Evolutionary conservation across 306 rosid species (phyloP).

Genomic region (Fragaria nilgerrensis): DNA sequence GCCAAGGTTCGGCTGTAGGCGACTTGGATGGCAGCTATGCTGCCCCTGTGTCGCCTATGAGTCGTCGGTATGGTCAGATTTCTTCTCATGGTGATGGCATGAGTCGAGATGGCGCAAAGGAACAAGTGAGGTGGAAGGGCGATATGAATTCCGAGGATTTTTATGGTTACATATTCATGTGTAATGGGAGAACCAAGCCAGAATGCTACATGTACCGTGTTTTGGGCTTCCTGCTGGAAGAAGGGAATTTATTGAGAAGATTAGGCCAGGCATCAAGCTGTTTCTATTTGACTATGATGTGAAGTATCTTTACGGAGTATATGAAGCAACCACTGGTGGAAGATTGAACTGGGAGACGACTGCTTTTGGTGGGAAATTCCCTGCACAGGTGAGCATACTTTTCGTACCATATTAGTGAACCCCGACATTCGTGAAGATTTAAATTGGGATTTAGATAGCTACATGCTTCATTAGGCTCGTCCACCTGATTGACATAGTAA

Average conservation of each 20-base stretch:
- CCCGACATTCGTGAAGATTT: neutral
- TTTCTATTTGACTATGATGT: conserved; percentile 14
- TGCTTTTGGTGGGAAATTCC: conserved; percentile 22
- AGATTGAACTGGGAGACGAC: conserved; percentile 1
- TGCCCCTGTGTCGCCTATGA: neutral
- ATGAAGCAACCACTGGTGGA: conserved; percentile 23
- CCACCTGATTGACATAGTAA: neutral
- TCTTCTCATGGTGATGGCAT: neutral
- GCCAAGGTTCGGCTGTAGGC: neutral
- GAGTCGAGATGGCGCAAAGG: neutral
- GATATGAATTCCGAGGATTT: neutral
- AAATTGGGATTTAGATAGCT: neutral
- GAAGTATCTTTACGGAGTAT: conserved; percentile 21
- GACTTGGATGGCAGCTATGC: neutral
- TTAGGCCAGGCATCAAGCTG: conserved; percentile 15
- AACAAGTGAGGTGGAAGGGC: neutral
- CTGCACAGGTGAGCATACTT: conserved; percentile 15
- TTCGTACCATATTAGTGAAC: neutral
- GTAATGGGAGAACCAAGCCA: conserved; percentile 18
- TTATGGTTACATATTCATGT: conserved; percentile 14
- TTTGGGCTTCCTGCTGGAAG: conserved; percentile 20
- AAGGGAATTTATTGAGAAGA: conserved; percentile 9
- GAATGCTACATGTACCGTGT: conserved; percentile 12
- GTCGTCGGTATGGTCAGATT: neutral
- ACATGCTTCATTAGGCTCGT: neutral